Conservation (phyloP, 208 protist genomes). For the Acanthamoeba triangularis region DNA sequence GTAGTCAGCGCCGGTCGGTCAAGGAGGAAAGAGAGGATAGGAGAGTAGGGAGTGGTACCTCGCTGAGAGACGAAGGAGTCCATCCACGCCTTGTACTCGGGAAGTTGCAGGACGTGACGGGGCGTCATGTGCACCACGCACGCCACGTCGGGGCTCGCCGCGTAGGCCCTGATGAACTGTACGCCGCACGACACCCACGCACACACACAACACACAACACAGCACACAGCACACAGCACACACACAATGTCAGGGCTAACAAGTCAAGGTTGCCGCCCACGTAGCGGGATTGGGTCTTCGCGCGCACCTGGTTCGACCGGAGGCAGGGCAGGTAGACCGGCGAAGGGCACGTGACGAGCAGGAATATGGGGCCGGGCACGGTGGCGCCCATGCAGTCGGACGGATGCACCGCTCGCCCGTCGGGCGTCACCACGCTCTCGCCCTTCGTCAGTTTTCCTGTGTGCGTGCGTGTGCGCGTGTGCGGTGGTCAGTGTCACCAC, state of each 20-base stretch:
- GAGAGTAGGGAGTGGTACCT: background rate
- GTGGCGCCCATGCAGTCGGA: constrained; percentile 23
- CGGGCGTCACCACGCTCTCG: background rate
- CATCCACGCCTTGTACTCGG: background rate
- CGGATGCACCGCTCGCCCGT: background rate
- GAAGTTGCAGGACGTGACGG: background rate
- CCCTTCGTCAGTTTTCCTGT: constrained; percentile 15
- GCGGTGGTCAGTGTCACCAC: no score
- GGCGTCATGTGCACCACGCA: background rate
- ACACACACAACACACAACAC: no score
- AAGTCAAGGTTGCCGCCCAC: background rate
- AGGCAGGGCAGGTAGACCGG: background rate
- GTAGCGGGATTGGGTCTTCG: background rate
- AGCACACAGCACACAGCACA: background rate
- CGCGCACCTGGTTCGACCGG: background rate
- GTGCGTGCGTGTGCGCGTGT: background rate
- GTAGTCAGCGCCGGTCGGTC: background rate
- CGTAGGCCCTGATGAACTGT: background rate
- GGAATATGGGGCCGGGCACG: background rate
- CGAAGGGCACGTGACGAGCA: constrained; percentile 36
- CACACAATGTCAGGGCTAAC: background rate
- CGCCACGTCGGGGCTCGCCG: background rate
- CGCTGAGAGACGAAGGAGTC: background rate
- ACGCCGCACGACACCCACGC: no score
- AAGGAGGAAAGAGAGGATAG: background rate